phyloP scores from a whole-genome alignment of 305 asterid species.

The Fraxinus floribunda region DNA sequence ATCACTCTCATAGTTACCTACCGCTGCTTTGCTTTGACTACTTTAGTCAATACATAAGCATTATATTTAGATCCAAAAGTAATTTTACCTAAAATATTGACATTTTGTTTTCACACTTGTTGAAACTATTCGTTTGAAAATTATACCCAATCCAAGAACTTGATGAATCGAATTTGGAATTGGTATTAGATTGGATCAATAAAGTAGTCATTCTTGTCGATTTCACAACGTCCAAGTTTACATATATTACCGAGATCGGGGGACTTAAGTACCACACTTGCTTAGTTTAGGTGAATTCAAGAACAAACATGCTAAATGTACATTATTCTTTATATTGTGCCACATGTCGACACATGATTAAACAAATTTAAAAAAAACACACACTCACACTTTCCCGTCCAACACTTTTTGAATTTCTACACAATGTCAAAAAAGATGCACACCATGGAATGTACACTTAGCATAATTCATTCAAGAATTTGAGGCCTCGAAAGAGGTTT shows the following conservation, averaged over 20 bases:
- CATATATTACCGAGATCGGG: background rate
- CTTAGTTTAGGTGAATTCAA: background rate
- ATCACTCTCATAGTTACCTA: background rate
- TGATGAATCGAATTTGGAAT: background rate
- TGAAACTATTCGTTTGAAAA: background rate
- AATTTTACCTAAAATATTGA: background rate
- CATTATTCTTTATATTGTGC: no score
- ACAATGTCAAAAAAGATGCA: no score
- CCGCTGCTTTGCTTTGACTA: constrained; percentile 8
- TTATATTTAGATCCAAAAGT: background rate
- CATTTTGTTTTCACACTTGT: background rate
- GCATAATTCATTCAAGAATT: background rate
- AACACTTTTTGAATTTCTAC: no score
- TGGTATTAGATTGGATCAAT: no score
- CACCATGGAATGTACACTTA: no score
- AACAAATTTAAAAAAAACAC: no score
- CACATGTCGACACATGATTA: no score
- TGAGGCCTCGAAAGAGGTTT: background rate
- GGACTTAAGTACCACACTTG: background rate
- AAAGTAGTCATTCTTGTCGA: background rate
- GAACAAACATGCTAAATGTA: no score
- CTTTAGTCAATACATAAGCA: background rate
- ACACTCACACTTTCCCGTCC: no score
- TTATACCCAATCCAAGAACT: background rate
- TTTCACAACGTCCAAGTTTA: background rate